Evolutionary conservation across 768 basidiomycete genomes (phyloP).

Genomic region (Kwoniella sp.): DNA sequence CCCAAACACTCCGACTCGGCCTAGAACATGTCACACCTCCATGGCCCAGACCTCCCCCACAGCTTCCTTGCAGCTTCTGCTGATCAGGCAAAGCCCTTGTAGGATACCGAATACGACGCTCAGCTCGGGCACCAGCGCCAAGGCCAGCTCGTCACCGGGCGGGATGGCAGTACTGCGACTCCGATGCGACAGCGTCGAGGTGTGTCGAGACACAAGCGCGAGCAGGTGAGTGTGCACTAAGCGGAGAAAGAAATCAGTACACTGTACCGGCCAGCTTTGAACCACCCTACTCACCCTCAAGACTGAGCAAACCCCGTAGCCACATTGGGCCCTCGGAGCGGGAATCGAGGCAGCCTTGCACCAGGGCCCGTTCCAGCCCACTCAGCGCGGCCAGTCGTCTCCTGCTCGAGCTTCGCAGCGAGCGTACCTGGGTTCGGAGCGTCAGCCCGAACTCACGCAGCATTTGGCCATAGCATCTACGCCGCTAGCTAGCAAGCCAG

Average conservation of each 20-base stretch:
- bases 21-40: no score
- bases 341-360: conserved; percentile 14
- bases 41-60: conserved; percentile 34
- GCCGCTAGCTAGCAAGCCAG: neutral
- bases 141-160: conserved; percentile 18
- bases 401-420: conserved; percentile 19
- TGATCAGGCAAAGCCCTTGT: conserved; percentile 35
- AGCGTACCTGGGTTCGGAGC: conserved; percentile 9
- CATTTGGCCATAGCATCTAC: no score
- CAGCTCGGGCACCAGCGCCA: conserved; percentile 25
- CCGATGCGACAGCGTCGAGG: conserved; percentile 21
- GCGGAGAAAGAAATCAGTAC: no score
- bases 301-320: no score
- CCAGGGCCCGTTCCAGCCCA: conserved; percentile 11
- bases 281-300: no score
- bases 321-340: no score
- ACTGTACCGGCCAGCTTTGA: no score
- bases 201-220: conserved; percentile 30
- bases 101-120: conserved; percentile 18
- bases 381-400: conserved; percentile 16
- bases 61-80: conserved; percentile 16
- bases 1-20: conserved; percentile 5
- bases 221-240: conserved; percentile 32
- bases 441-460: no score
- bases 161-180: conserved; percentile 21